phyloP scores from a whole-genome alignment of 352 stramenopile genomes.

The Globisporangium paroecandrum region DNA sequence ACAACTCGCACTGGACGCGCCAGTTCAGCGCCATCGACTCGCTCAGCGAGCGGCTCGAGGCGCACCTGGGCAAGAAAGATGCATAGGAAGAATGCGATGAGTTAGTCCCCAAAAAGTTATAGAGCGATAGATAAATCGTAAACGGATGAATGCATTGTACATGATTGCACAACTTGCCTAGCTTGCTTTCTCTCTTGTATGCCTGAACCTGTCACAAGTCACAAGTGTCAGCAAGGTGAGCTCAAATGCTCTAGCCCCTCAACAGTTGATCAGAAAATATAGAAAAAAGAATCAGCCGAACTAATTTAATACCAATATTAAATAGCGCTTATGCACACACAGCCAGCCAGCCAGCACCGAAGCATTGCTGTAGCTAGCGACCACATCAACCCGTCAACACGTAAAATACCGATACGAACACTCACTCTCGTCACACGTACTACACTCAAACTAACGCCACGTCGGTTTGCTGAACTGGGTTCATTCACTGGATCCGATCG shows the following conservation, averaged over 20 bases:
- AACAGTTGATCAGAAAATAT: neutral
- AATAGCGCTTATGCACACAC: neutral
- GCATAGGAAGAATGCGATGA: neutral
- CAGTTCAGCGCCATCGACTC: constrained; percentile 95
- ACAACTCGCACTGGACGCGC: constrained; percentile 93
- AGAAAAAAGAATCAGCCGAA: neutral
- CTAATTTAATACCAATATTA: neutral
- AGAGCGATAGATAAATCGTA: constrained; percentile 1
- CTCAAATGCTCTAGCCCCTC: neutral
- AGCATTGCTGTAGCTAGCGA: neutral
- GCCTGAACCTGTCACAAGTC: neutral
- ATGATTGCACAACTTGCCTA: neutral
- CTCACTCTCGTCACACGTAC: neutral
- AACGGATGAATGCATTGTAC: neutral
- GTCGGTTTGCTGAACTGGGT: neutral
- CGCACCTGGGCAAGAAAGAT: constrained; percentile 53
- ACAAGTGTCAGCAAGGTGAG: neutral
- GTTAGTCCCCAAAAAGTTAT: neutral
- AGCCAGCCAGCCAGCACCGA: neutral
- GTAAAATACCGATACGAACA: neutral
- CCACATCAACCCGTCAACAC: neutral
- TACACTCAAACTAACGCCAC: neutral
- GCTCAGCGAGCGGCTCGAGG: constrained; percentile 70
- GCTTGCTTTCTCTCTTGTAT: neutral
- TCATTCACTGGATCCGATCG: neutral